Conservation (phyloP, 208 protist genomes). For the Leishmania martiniquensis region DNA sequence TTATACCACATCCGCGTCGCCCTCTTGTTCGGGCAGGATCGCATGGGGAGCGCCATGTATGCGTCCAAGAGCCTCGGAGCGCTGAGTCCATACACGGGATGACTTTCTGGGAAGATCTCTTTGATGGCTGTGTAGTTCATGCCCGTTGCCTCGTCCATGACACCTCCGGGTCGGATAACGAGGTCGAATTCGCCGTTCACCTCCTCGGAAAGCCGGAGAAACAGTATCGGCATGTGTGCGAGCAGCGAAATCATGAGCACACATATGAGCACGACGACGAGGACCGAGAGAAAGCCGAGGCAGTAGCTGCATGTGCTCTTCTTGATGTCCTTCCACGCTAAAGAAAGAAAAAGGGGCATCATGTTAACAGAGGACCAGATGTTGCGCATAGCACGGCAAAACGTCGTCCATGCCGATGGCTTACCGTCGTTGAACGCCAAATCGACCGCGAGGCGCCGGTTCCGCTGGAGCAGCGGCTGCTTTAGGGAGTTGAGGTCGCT, state of each 20-base stretch:
- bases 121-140: slow-evolving; percentile 60
- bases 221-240: slow-evolving; percentile 62
- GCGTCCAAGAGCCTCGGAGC: slow-evolving; percentile 34
- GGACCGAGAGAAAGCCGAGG: slow-evolving; percentile 68
- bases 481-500: background rate
- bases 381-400: slow-evolving; percentile 24
- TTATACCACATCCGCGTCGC: slow-evolving; percentile 20
- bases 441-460: slow-evolving; percentile 28
- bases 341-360: slow-evolving; percentile 41
- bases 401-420: slow-evolving; percentile 7
- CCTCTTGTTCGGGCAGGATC: slow-evolving; percentile 15
- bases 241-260: slow-evolving; percentile 68
- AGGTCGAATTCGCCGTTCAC: slow-evolving; percentile 53
- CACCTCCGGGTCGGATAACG: slow-evolving; percentile 35
- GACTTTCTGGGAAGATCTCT: slow-evolving; percentile 16
- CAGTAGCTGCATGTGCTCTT: slow-evolving; percentile 54
- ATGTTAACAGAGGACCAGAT: slow-evolving; percentile 30
- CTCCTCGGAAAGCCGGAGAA: slow-evolving; percentile 66
- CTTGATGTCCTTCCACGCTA: slow-evolving; percentile 44
- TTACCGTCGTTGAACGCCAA: slow-evolving; percentile 25
- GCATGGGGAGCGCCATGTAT: slow-evolving; percentile 4
- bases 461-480: slow-evolving; percentile 1
- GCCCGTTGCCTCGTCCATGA: slow-evolving; percentile 30
- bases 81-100: slow-evolving; percentile 27
- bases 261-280: slow-evolving; percentile 73